A percentile compares a stretch with the other conserved stretches of the same genome.
phyloP scores from a whole-genome alignment of 352 stramenopile species.

The Thraustotheca clavata region DNA sequence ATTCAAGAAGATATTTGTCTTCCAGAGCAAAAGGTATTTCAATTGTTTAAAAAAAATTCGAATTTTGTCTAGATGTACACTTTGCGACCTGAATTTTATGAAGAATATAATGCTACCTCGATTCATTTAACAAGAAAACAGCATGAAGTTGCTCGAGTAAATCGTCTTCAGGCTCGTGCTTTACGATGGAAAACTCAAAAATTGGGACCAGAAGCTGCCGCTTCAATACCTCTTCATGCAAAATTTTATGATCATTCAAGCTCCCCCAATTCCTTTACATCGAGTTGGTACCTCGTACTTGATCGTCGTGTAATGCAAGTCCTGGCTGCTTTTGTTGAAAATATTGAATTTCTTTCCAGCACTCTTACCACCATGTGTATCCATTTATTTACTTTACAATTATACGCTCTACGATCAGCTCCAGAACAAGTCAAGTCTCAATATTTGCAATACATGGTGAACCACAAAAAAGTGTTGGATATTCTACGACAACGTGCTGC shows the following conservation, averaged over 20 bases:
- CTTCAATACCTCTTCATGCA: neutral
- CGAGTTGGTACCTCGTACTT: slow-evolving; percentile 59
- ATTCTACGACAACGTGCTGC: neutral
- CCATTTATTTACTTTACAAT: slow-evolving; percentile 70
- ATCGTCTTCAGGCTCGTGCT: slow-evolving; percentile 75
- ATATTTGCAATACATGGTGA: neutral
- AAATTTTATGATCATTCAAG: neutral
- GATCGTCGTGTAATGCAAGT: too few species aligned
- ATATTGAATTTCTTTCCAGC: too few species aligned
- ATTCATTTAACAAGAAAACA: slow-evolving; percentile 83
- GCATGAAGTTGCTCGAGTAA: slow-evolving; percentile 79
- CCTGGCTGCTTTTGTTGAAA: too few species aligned
- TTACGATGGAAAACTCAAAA: slow-evolving; percentile 46
- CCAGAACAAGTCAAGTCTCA: neutral
- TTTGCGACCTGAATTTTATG: slow-evolving; percentile 69
- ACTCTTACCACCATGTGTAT: slow-evolving; percentile 27
- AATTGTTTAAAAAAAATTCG: neutral
- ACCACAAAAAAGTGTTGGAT: neutral
- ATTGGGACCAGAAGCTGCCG: neutral
- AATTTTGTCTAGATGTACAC: slow-evolving; percentile 48
- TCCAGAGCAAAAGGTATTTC: slow-evolving; percentile 15
- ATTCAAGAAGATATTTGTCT: slow-evolving; percentile 73
- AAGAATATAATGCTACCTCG: slow-evolving; percentile 80
- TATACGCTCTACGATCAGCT: slow-evolving; percentile 69
- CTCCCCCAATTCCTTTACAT: neutral